Base-by-base conservation (phyloP, 345 rosid species). In the Diplotaxis tenuifolia region DNA sequence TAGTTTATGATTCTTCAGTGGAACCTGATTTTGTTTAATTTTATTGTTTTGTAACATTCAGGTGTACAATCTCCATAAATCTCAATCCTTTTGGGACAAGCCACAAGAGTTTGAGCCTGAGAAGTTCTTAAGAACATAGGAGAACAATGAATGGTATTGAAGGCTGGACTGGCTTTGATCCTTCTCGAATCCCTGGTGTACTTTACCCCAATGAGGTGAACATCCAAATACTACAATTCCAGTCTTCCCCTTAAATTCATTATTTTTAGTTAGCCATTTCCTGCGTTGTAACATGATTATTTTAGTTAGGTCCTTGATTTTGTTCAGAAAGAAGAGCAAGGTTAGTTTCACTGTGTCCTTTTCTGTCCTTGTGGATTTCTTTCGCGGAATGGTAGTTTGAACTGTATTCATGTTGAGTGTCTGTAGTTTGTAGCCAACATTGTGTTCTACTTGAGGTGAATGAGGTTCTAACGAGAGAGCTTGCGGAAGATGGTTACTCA, bases 111-210 rank as follows among this genome's bases (percentile, higher is more conserved):
- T 93, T 75, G 87, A 86, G 65, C 97, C 98, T 0, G 96, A 89
- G 78, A 86, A 94, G 83, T 89, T 91, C 65, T 71, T 82, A 71
- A 78, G 80, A 82, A 75, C 55, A 47, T 84, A 73, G 56, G 78
- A 84, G 68, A 84, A 80, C 34, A 80, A 82, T n/a, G n/a, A n/a
- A n/a, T 49, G 92, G 81, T n/a, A 82, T 91, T 9, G 91, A 91
- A 75, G 98, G 94, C 34, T 93, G 97, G 98, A 80, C 85, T 0
- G 98, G 97, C 70, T 93, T 89, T 9, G 94, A 91, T 80, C 97
- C 98, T 18, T 83, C 88, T 75, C 84, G 98, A 56, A 93, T 91
- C 83, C 94, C 87, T 6, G 97, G 98, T 61, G 96, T 91, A 25
- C 79, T 91, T n/a, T 91, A 93, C 67, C 97, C 96, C 0, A 93